These are phyloP conservation scores for Ophiostoma fasciatum DNA, from an alignment of 2,329 filamentous ascomycete genomes.

Conservation along the genomic window DNA sequence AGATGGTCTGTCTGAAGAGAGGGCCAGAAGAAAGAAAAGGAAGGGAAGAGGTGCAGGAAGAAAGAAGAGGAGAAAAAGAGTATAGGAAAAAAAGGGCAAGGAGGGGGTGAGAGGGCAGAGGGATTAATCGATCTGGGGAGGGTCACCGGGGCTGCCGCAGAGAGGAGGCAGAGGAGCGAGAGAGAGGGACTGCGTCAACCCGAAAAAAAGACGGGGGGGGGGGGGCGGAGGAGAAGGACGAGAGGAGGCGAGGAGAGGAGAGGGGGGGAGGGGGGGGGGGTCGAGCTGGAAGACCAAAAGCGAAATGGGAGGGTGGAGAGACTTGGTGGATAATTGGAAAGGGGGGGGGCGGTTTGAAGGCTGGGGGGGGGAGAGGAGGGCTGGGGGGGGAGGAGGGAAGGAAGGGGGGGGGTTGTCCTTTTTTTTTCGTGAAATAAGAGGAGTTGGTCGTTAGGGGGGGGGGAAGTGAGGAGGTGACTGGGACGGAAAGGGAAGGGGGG, in stretches of 20 bases:
- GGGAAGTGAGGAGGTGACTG: too few species aligned
- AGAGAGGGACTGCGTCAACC: conserved; percentile 2
- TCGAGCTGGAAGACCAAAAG: not conserved
- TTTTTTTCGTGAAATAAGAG: too few species aligned
- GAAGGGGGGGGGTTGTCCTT: not conserved
- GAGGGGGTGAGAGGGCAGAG: not conserved
- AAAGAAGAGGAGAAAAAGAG: not conserved
- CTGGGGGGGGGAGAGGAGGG: not conserved
- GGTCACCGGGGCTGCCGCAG: not conserved
- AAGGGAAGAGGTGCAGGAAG: not conserved
- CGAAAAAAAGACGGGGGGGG: not conserved
- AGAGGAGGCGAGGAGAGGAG: not conserved
- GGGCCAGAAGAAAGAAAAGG: not conserved
- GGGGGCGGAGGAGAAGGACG: not conserved
- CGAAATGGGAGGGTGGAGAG: conserved; percentile 4
- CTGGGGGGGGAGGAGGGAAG: not conserved
- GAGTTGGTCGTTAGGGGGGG: too few species aligned
- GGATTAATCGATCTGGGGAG: not conserved
- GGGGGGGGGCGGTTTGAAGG: not conserved
- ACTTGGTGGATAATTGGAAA: not conserved
- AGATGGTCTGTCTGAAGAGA: too few species aligned
- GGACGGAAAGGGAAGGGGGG: too few species aligned
- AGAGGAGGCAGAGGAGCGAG: not conserved
- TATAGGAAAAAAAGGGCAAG: too few species aligned
- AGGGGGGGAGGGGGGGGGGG: not conserved